Percentiles rank a stretch among this genome's conserved stretches.
Conservation (phyloP, 176 grass and related monocot genomes). For the Pontederia paniculata region DNA sequence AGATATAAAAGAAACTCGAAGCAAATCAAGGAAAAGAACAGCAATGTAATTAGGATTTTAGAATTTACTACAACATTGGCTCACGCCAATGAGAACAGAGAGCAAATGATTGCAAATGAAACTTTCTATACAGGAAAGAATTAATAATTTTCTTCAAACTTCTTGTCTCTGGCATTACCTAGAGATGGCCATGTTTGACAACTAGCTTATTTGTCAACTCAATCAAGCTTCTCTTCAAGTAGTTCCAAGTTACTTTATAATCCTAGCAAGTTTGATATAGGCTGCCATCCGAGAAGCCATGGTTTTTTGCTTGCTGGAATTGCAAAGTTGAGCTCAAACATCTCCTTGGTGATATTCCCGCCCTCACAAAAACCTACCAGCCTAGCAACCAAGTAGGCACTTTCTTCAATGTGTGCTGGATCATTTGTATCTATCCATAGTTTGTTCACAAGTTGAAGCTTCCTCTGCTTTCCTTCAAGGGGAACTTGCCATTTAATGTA, state of each 20-base stretch:
- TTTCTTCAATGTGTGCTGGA: slow-evolving; percentile 42
- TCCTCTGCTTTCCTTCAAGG: slow-evolving; percentile 67
- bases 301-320: slow-evolving; percentile 56
- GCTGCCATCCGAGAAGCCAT: slow-evolving; percentile 81
- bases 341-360: slow-evolving; percentile 86
- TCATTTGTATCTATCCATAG: slow-evolving; percentile 72
- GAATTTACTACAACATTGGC: no score
- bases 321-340: slow-evolving; percentile 91
- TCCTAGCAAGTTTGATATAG: slow-evolving; percentile 68
- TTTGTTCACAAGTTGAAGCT: slow-evolving; percentile 74
- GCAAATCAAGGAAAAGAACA: no score
- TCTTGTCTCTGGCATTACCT: no score
- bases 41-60: no score
- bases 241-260: background rate
- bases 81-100: no score
- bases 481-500: slow-evolving; percentile 75
- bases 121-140: no score
- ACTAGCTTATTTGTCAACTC: no score
- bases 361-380: slow-evolving; percentile 89
- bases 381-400: slow-evolving; percentile 66
- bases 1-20: no score
- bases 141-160: no score
- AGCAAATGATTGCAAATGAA: no score
- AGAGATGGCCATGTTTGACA: no score
- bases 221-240: no score